Conservation (phyloP, 352 stramenopile species). For the Pythium insidiosum region DNA sequence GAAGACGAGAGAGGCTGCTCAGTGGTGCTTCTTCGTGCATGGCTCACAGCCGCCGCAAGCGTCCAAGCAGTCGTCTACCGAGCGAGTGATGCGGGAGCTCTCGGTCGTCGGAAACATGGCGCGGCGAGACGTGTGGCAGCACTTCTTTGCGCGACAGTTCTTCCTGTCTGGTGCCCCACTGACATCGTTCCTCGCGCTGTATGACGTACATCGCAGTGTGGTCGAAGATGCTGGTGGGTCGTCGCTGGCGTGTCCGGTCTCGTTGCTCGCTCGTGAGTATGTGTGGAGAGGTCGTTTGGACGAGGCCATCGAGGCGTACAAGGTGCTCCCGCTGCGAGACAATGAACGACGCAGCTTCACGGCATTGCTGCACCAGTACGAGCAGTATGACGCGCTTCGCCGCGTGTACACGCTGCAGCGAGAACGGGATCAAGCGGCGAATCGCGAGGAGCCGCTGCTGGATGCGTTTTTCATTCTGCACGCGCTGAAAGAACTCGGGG, state of each 20-base stretch:
- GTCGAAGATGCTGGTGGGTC: constrained; percentile 3
- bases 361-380: constrained; percentile 31
- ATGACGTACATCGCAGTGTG: constrained; percentile 12
- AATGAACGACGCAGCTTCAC: constrained; percentile 21
- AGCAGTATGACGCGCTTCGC: constrained; percentile 43
- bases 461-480: constrained; percentile 38
- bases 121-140: constrained; percentile 28
- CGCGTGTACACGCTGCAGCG: constrained; percentile 41
- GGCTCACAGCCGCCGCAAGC: too few relatives aligned
- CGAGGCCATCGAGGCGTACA: constrained; percentile 46
- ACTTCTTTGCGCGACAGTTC: constrained; percentile 60
- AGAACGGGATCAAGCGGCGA: constrained; percentile 5
- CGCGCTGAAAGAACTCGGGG: constrained; percentile 33
- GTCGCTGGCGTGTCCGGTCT: constrained; percentile 16
- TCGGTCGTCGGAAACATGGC: constrained; percentile 47
- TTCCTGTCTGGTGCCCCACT: constrained; percentile 40
- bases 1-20: too few relatives aligned
- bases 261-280: constrained; percentile 36
- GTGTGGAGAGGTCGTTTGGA: constrained; percentile 42
- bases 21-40: too few relatives aligned
- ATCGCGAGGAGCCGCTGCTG: constrained; percentile 14
- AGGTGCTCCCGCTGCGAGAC: constrained; percentile 25
- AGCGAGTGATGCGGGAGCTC: too few relatives aligned
- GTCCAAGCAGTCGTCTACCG: too few relatives aligned
- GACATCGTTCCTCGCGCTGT: constrained; percentile 26